Conservation (phyloP, 495 filamentous ascomycete species). For the Penicillium soppii region DNA sequence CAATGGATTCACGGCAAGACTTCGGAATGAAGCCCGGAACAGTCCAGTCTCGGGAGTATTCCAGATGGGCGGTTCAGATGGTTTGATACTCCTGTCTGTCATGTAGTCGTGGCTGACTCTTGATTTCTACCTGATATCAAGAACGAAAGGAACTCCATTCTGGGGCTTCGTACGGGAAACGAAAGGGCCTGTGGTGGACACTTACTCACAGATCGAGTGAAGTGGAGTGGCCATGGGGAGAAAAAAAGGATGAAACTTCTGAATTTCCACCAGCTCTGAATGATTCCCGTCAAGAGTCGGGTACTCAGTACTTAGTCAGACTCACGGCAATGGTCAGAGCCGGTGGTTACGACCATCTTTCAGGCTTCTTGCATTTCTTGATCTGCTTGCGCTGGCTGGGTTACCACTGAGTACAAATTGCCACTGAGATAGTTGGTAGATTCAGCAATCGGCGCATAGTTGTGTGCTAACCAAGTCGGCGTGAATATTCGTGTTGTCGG, state of each 20-base stretch:
- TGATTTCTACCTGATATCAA: constrained; percentile 9
- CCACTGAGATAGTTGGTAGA: constrained; percentile 15
- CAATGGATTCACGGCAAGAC: not conserved
- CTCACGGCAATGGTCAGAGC: not conserved
- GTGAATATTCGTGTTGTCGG: constrained; percentile 25
- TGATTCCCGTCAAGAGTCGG: not conserved
- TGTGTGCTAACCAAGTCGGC: constrained; percentile 28
- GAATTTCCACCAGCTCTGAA: not conserved
- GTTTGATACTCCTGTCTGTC: constrained; percentile 14
- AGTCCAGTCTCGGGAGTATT: not conserved
- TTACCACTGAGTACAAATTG: not conserved
- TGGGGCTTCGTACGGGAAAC: not conserved
- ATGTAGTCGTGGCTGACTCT: constrained; percentile 11
- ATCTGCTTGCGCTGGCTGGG: not conserved
- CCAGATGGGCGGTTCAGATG: constrained; percentile 1
- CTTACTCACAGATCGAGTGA: too few species aligned
- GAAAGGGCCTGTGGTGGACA: too few species aligned
- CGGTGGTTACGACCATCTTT: not conserved
- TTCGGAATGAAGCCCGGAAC: not conserved
- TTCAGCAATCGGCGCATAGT: constrained; percentile 24
- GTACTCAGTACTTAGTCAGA: too few species aligned
- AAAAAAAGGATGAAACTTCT: not conserved
- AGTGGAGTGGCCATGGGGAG: too few species aligned
- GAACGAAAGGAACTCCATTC: constrained; percentile 2
- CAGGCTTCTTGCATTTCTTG: constrained; percentile 12